Evolutionary conservation across 257 asterid species (phyloP).

Genomic region (Osmanthus fragrans): DNA sequence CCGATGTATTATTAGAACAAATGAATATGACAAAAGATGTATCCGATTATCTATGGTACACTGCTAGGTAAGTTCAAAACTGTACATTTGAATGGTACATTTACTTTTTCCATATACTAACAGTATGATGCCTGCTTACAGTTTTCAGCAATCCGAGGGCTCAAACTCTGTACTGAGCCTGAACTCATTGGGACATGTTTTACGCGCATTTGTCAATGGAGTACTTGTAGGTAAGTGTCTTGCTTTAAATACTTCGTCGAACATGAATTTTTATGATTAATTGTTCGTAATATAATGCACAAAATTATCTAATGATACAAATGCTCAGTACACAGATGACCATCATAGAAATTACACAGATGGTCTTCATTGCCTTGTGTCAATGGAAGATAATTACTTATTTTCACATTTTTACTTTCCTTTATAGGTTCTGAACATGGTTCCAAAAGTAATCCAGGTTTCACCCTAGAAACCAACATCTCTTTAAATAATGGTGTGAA

Average conservation of each 20-base stretch:
- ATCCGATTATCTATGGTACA: slow-evolving; percentile 92
- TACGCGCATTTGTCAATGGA: slow-evolving; percentile 69
- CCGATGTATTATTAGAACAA: slow-evolving; percentile 69
- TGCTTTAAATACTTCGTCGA: not conserved
- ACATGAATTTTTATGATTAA: not conserved
- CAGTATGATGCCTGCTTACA: slow-evolving; percentile 29
- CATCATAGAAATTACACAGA: not conserved
- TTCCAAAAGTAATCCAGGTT: slow-evolving; percentile 30
- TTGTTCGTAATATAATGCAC: not conserved
- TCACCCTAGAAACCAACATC: slow-evolving; percentile 35
- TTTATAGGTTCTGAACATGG: slow-evolving; percentile 70
- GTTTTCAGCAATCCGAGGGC: slow-evolving; percentile 41
- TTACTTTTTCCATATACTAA: slow-evolving; percentile 20
- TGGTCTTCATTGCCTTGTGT: not conserved
- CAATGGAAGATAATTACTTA: not conserved
- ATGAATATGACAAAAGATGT: slow-evolving; percentile 72
- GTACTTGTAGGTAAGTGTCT: slow-evolving; percentile 50
- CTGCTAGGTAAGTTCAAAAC: slow-evolving; percentile 43
- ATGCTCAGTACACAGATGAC: not conserved
- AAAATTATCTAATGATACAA: not conserved
- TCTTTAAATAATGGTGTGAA: slow-evolving; percentile 50
- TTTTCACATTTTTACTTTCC: not conserved
- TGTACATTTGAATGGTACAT: not conserved
- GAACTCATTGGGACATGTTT: slow-evolving; percentile 64
- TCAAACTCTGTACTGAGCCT: slow-evolving; percentile 44